A percentile compares a stretch with the other conserved stretches of the same genome.
Conservation (phyloP, 2,329 filamentous ascomycete genomes). For the Cadophora sp. region DNA sequence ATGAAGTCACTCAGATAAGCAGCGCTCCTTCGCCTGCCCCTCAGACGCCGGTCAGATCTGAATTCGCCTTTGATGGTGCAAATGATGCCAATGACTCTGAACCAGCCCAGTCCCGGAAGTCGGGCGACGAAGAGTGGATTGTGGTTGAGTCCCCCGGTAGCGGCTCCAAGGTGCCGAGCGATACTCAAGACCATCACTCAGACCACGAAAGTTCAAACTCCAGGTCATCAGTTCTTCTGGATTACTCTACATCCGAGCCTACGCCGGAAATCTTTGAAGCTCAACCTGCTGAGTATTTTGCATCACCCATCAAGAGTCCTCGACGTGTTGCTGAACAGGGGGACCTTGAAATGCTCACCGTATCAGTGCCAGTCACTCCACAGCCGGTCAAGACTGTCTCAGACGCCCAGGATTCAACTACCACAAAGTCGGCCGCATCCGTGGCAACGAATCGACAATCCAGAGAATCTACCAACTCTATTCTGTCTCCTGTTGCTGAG, state of each 20-base stretch:
- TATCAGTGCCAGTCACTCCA: not conserved
- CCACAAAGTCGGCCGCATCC: not conserved
- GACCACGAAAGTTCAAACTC: not conserved
- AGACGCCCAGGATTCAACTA: not conserved
- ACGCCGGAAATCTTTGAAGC: constrained; percentile 31
- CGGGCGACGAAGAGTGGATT: not conserved
- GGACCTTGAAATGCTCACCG: not conserved
- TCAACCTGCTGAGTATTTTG: constrained; percentile 34
- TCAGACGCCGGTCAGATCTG: not conserved
- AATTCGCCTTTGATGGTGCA: constrained; percentile 7
- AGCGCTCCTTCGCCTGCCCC: not conserved
- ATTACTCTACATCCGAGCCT: constrained; percentile 28
- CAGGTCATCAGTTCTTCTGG: not conserved
- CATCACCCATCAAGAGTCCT: constrained; percentile 1
- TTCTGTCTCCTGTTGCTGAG: constrained; percentile 18
- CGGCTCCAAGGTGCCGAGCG: not conserved
- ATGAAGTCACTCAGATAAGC: not conserved
- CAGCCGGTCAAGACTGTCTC: not conserved
- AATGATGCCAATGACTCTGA: not conserved
- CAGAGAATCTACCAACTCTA: not conserved
- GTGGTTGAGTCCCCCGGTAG: not conserved
- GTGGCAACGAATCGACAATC: not conserved
- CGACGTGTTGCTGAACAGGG: not conserved
- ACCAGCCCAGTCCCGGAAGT: not conserved
- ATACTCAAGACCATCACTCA: not conserved